Percentiles rank a stretch among this genome's conserved stretches.
Conservation (phyloP, 1,284 basidiomycete species). For the Pyrrhoderma noxium region DNA sequence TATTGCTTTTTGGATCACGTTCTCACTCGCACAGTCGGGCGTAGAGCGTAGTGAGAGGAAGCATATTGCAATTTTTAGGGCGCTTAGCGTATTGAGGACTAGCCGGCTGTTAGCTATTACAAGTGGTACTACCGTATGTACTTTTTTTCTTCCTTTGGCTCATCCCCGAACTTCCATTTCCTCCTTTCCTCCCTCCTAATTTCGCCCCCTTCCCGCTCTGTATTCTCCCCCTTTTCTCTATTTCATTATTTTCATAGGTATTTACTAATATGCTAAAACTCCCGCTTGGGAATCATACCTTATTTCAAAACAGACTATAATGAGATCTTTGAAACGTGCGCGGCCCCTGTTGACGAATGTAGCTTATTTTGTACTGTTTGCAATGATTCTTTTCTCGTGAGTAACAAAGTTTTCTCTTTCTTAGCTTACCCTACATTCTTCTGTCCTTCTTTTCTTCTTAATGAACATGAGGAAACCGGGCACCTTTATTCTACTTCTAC, state of each 20-base stretch:
- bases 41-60: constrained; percentile 56
- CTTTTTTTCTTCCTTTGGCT: constrained; percentile 4
- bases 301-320: constrained; percentile 61
- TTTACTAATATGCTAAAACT: too few relatives aligned
- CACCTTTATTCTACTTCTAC: background rate
- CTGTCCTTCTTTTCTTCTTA: too few relatives aligned
- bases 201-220: too few relatives aligned
- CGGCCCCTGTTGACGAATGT: constrained; percentile 85
- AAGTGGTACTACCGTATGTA: constrained; percentile 78
- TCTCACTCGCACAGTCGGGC: constrained; percentile 60
- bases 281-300: too few relatives aligned
- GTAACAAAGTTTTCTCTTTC: constrained; percentile 24
- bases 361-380: constrained; percentile 87
- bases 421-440: too few relatives aligned
- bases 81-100: constrained; percentile 81
- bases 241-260: too few relatives aligned
- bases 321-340: constrained; percentile 88
- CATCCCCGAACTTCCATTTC: too few relatives aligned
- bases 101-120: constrained; percentile 84
- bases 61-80: constrained; percentile 86
- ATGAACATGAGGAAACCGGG: background rate
- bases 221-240: too few relatives aligned
- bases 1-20: constrained; percentile 75
- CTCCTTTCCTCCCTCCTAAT: too few relatives aligned
- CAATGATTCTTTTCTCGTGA: constrained; percentile 82